Conservation (phyloP, 176 grass and related monocot genomes). For the Rhynchospora breviuscula region DNA sequence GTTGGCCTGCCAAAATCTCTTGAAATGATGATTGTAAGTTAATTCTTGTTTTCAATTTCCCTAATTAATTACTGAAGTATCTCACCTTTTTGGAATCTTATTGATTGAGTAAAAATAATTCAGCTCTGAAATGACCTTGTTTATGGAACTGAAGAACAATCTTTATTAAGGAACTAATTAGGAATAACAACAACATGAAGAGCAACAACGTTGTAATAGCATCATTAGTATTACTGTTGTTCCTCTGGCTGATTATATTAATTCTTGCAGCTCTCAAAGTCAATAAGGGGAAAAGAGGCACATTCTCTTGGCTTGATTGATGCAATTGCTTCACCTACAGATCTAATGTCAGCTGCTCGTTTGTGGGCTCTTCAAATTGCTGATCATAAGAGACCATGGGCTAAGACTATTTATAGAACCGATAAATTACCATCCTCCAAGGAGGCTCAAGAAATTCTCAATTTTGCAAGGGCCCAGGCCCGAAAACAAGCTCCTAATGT, state of each 20-base stretch:
- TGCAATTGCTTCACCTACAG: conserved; percentile 45
- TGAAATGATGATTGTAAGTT: conserved; percentile 80
- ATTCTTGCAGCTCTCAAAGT: conserved; percentile 57
- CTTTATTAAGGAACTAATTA: background rate
- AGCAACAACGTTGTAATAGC: background rate
- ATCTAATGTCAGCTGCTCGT: conserved; percentile 50
- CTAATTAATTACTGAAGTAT: background rate
- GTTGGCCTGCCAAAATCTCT: conserved; percentile 76
- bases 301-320: conserved; percentile 57
- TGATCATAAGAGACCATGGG: conserved; percentile 57
- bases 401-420: conserved; percentile 69
- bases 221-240: background rate
- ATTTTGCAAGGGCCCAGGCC: conserved; percentile 54
- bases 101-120: background rate
- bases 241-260: background rate
- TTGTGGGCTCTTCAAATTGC: conserved; percentile 65
- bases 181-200: background rate
- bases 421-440: conserved; percentile 48
- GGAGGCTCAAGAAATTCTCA: conserved; percentile 48
- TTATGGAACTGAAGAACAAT: background rate
- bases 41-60: background rate
- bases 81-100: background rate
- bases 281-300: conserved; percentile 71
- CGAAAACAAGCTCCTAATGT: conserved; percentile 47
- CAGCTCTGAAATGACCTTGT: background rate